Base-by-base conservation (phyloP, 768 basidiomycete genomes). In the Chalciporus chontae region DNA sequence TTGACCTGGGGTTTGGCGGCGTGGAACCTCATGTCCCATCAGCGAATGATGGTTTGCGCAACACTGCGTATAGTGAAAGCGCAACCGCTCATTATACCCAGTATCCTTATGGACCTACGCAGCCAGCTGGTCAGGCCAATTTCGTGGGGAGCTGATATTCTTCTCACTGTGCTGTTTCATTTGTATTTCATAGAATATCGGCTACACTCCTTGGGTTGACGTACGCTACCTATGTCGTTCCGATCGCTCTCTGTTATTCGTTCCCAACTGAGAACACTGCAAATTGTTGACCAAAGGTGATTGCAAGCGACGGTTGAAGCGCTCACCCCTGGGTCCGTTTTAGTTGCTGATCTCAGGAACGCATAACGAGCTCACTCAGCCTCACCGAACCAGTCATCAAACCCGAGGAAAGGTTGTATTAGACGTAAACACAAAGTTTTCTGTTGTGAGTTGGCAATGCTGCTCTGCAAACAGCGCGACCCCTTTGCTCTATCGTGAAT, bases 331-430 rank as follows among this genome's bases (percentile, higher is more conserved):
- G 10, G 27, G 29, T 31, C 29, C 10, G 29, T 13, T 36, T 36
- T n/a, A 26, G 24, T 40, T 26, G 27, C 47, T 36, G 19, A 24
- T 43, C 11, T n/a, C 48, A 88, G 94, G 73, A 27, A 94, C 93
- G 1, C 95, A 97, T 71, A 76, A 86, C 52, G 80, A 84, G 43
- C 85, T 90, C 47, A 90, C 87, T 6, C n/a, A n/a, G n/a, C n/a
- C n/a, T n/a, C n/a, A n/a, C n/a, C n/a, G 92, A 91, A 87, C 95
- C 96, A 7, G 95, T 99, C 44, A 90, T 99, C 48, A 73, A 92
- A 40, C 77, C 94, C 68, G 94, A 95, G 66, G 67, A 74, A 45
- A 64, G 70, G 40, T 67, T 75, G 43, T 57, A 17, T 72, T 63
- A 81, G 24, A 61, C 68, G 57, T 83, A 76, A n/a, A 86, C 68